Percentiles rank a stretch among this genome's conserved stretches.
Conservation (phyloP, 805 yeast species). For the Yarrowia sp. region DNA sequence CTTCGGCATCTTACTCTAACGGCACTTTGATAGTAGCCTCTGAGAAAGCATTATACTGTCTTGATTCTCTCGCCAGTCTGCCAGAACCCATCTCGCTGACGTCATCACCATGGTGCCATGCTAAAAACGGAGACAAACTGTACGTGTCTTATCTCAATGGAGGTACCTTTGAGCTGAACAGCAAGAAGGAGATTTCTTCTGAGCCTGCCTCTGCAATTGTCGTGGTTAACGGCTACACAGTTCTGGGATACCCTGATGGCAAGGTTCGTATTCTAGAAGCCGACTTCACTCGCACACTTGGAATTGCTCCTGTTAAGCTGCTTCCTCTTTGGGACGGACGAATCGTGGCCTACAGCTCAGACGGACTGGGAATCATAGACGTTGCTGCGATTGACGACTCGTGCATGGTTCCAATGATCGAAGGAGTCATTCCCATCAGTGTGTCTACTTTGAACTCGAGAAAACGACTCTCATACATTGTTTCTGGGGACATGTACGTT, state of each 20-base stretch:
- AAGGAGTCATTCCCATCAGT: slow-evolving; percentile 21
- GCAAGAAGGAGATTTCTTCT: background rate
- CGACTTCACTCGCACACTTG: slow-evolving; percentile 7
- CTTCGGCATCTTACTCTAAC: background rate
- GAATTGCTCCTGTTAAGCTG: slow-evolving; percentile 11
- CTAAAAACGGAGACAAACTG: slow-evolving; percentile 10
- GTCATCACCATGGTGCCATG: slow-evolving; percentile 21
- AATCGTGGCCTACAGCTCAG: slow-evolving; percentile 14
- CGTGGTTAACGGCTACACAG: slow-evolving; percentile 13
- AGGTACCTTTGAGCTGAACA: slow-evolving; percentile 8
- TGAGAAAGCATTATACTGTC: background rate
- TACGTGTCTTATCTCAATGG: slow-evolving; percentile 29
- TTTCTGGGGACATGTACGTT: slow-evolving; percentile 10
- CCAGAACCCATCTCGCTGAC: background rate
- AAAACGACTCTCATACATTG: slow-evolving; percentile 17
- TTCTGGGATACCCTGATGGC: slow-evolving; percentile 23
- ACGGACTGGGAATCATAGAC: slow-evolving; percentile 9
- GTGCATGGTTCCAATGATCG: slow-evolving; percentile 19
- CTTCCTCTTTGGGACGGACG: slow-evolving; percentile 16
- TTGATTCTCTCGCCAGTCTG: background rate
- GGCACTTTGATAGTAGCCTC: slow-evolving; percentile 7
- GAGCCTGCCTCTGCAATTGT: slow-evolving; percentile 18
- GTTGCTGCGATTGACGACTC: background rate
- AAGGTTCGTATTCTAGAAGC: slow-evolving; percentile 10
- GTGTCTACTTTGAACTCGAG: slow-evolving; percentile 3